Evolutionary conservation across 805 yeast genomes (phyloP).

Genomic region (Ogataea neopini): DNA sequence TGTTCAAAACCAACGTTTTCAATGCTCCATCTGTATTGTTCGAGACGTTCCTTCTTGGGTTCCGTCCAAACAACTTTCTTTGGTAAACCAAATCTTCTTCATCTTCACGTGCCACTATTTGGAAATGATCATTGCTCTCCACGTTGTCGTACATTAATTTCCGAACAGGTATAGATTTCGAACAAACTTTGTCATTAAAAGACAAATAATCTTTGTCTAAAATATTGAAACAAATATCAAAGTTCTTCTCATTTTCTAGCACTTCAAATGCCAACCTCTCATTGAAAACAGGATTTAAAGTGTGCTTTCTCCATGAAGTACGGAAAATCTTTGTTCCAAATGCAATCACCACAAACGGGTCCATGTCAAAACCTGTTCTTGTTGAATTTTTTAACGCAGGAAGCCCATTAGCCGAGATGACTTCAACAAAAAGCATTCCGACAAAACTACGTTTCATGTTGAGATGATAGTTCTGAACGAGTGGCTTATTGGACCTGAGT

Average conservation of each 20-base stretch:
- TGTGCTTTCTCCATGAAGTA: conserved; percentile 82
- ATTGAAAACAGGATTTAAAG: conserved; percentile 77
- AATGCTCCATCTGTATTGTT: conserved; percentile 42
- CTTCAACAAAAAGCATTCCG: conserved; percentile 80
- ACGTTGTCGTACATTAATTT: conserved; percentile 28
- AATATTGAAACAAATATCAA: conserved; percentile 67
- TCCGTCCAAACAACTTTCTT: conserved; percentile 26
- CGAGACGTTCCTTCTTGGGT: conserved; percentile 35
- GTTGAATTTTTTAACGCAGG: conserved; percentile 77
- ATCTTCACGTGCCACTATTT: conserved; percentile 16
- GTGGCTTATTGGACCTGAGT: conserved; percentile 12
- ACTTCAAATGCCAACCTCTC: conserved; percentile 82
- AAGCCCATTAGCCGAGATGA: conserved; percentile 68
- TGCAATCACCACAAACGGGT: conserved; percentile 90
- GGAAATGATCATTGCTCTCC: conserved; percentile 14
- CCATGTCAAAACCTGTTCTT: conserved; percentile 87
- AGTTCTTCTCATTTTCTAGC: conserved; percentile 61
- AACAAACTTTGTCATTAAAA: conserved; percentile 80
- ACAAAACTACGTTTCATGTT: conserved; percentile 39
- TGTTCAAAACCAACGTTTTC: conserved; percentile 40
- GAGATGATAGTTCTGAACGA: conserved; percentile 36
- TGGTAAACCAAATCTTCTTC: conserved; percentile 15
- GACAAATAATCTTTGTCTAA: conserved; percentile 85
- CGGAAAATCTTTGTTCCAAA: conserved; percentile 87
- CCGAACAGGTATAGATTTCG: conserved; percentile 54